A percentile compares a stretch with the other conserved stretches of the same genome.
These are phyloP conservation scores for Neurospora cerealis DNA, from an alignment of 495 filamentous ascomycete species.

Conservation along the genomic window DNA sequence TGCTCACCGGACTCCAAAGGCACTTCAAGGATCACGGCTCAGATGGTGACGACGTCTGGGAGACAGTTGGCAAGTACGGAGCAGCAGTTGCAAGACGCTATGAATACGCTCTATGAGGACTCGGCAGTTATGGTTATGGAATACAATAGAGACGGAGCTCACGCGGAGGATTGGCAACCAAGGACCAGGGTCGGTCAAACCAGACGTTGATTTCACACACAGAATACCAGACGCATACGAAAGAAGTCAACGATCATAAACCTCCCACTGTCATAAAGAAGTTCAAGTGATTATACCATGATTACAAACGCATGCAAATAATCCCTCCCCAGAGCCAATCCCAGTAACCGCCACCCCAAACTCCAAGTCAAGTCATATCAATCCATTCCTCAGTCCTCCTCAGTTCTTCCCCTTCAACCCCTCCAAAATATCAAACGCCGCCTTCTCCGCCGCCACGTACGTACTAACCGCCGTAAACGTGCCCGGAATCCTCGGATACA, in stretches of 20 bases:
- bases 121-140: neutral
- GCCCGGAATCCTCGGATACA: slow-evolving; percentile 48
- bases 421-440: slow-evolving; percentile 25
- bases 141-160: neutral
- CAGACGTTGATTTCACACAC: neutral
- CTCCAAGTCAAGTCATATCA: neutral
- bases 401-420: neutral
- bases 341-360: neutral
- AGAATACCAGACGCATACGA: neutral
- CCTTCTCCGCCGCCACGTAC: slow-evolving; percentile 54
- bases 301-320: neutral
- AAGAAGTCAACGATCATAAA: neutral
- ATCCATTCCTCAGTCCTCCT: neutral
- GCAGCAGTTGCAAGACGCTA: neutral
- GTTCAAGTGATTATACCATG: neutral
- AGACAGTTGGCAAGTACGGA: neutral
- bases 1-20: neutral
- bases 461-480: slow-evolving; percentile 43
- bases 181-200: neutral
- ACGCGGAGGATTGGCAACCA: neutral
- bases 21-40: neutral
- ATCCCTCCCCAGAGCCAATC: neutral
- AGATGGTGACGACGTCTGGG: neutral
- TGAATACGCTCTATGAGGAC: neutral
- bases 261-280: neutral